A percentile compares a stretch with the other conserved stretches of the same genome.
Evolutionary conservation across 169 alveolate species (phyloP).

Genomic region (Nephromyces sp.): DNA sequence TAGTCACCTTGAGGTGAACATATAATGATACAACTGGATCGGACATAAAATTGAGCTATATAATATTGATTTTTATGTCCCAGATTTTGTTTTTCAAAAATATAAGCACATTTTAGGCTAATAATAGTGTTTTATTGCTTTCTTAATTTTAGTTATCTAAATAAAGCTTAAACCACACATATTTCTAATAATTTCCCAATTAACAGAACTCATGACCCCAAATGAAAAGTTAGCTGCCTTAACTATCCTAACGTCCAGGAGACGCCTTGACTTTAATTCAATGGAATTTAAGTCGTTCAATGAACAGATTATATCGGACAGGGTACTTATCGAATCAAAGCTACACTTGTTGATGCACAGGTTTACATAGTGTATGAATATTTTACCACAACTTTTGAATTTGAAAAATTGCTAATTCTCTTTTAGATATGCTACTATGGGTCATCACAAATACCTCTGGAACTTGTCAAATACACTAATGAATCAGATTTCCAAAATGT

Average conservation of each 20-base stretch:
- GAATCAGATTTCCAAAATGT: not conserved
- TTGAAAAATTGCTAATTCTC: not conserved
- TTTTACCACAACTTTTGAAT: not conserved
- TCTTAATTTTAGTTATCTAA: too few relatives aligned
- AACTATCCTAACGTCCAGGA: not conserved
- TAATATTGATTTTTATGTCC: too few relatives aligned
- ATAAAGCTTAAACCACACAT: too few relatives aligned
- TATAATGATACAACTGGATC: too few relatives aligned
- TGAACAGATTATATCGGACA: not conserved
- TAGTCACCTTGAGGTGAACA: too few relatives aligned
- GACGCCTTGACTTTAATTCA: slow-evolving; percentile 3
- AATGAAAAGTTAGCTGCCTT: not conserved
- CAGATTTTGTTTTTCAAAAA: too few relatives aligned
- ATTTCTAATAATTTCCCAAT: not conserved
- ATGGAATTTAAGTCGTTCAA: not conserved
- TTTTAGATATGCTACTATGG: not conserved
- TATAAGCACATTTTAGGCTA: too few relatives aligned
- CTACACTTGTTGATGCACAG: slow-evolving; percentile 4
- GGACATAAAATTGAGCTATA: too few relatives aligned
- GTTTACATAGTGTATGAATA: too few relatives aligned
- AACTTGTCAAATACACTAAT: not conserved
- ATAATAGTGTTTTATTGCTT: too few relatives aligned
- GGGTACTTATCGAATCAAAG: not conserved
- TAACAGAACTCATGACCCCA: not conserved
- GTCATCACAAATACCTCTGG: not conserved